A percentile compares a stretch with the other conserved stretches of the same genome.
These are phyloP conservation scores for Phyllosticta ampelicida DNA, from an alignment of 2,329 filamentous ascomycete genomes.

Conservation along the genomic window DNA sequence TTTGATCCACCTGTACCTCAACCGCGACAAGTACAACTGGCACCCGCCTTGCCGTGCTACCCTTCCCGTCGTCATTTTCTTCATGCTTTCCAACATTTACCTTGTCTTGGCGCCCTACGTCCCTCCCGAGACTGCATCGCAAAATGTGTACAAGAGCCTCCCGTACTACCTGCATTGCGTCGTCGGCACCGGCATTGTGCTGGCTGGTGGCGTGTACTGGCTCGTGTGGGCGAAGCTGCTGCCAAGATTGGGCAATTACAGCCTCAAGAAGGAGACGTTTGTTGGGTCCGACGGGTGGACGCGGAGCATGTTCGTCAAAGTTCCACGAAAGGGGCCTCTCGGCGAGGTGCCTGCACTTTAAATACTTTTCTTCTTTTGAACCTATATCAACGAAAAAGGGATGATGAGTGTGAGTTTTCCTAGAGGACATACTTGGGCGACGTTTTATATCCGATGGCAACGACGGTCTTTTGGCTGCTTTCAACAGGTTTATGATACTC, in stretches of 20 bases:
- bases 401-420: background rate
- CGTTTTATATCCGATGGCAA: background rate
- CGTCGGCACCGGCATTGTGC: conserved; percentile 41
- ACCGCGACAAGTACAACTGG: conserved; percentile 35
- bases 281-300: conserved; percentile 29
- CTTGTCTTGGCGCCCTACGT: conserved; percentile 43
- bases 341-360: background rate
- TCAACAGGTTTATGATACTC: background rate
- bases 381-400: background rate
- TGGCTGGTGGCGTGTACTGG: conserved; percentile 41
- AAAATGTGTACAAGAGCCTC: conserved; percentile 42
- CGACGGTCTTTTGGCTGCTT: background rate
- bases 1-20: conserved; percentile 38
- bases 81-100: conserved; percentile 43
- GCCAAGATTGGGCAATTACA: conserved; percentile 33
- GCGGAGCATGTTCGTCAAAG: conserved; percentile 26
- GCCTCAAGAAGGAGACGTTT: conserved; percentile 25
- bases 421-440: background rate
- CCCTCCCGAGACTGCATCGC: conserved; percentile 33
- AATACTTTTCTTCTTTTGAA: background rate
- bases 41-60: conserved; percentile 39
- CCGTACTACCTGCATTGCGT: conserved; percentile 46
- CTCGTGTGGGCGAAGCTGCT: conserved; percentile 40
- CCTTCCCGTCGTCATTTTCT: conserved; percentile 41
- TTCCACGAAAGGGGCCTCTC: conserved; percentile 1